These are phyloP conservation scores for Trametes versicolor DNA, from an alignment of 1,284 basidiomycete genomes.

Conservation along the genomic window DNA sequence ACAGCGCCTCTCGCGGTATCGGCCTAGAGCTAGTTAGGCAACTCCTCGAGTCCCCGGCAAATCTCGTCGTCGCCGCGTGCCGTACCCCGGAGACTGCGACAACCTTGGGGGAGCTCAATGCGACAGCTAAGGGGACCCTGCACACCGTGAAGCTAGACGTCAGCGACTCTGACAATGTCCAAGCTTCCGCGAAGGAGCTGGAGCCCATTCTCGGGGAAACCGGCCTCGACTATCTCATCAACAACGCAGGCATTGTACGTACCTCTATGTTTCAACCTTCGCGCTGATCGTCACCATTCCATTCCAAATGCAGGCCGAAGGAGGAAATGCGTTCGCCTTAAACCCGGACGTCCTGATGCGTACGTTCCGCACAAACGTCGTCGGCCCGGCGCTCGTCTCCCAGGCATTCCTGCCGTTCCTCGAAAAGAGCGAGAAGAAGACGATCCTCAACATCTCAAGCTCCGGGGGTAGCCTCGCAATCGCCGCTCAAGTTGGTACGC, in stretches of 20 bases:
- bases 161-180: constrained; percentile 41
- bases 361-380: constrained; percentile 44
- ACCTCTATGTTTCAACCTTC: not conserved
- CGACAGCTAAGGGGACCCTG: constrained; percentile 37
- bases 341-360: constrained; percentile 31
- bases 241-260: constrained; percentile 51
- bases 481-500: constrained; percentile 39
- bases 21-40: constrained; percentile 50
- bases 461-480: constrained; percentile 38
- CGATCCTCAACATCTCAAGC: constrained; percentile 47
- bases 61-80: constrained; percentile 51
- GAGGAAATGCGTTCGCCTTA: constrained; percentile 35
- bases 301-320: not conserved
- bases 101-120: constrained; percentile 39
- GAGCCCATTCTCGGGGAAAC: constrained; percentile 41
- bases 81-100: constrained; percentile 44
- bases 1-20: constrained; percentile 51
- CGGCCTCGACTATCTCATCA: constrained; percentile 51
- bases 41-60: constrained; percentile 42
- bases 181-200: constrained; percentile 35
- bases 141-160: constrained; percentile 49
- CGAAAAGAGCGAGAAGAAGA: constrained; percentile 45
- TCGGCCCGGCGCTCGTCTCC: constrained; percentile 45
- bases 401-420: constrained; percentile 45
- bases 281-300: not conserved